phyloP scores from a whole-genome alignment of 2,329 filamentous ascomycete genomes.

The Aureobasidium sp. region DNA sequence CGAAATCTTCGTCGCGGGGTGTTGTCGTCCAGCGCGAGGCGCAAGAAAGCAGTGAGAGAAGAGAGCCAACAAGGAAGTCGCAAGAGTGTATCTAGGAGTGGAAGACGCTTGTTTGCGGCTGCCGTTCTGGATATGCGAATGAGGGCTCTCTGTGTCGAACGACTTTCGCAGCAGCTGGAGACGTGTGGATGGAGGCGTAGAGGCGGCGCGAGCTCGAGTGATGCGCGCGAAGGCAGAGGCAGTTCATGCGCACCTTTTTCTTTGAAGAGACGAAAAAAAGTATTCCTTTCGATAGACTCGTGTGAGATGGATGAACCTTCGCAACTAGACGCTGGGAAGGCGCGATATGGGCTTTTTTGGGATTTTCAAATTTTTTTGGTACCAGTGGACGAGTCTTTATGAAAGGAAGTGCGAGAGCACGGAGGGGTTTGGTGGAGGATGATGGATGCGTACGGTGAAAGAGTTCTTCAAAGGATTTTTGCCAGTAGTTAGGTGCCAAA shows the following conservation, averaged over 20 bases:
- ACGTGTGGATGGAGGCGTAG: neutral
- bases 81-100: neutral
- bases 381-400: constrained; percentile 25
- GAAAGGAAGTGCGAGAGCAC: constrained; percentile 21
- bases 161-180: neutral
- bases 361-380: constrained; percentile 35
- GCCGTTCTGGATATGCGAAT: neutral
- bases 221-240: constrained; percentile 1
- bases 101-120: neutral
- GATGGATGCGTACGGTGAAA: constrained; percentile 13
- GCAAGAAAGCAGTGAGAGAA: neutral
- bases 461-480: constrained; percentile 11
- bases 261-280: neutral
- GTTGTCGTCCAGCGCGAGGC: neutral
- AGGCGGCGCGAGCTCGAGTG: neutral
- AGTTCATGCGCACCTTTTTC: constrained; percentile 15
- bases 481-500: neutral
- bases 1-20: constrained; percentile 1
- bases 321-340: constrained; percentile 19
- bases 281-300: constrained; percentile 14
- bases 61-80: neutral
- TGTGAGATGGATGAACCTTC: constrained; percentile 12
- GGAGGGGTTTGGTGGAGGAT: constrained; percentile 20
- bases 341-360: constrained; percentile 28
- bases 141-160: neutral